Base-by-base conservation (phyloP, 1,284 basidiomycete genomes). In the Crepidotus sp. region DNA sequence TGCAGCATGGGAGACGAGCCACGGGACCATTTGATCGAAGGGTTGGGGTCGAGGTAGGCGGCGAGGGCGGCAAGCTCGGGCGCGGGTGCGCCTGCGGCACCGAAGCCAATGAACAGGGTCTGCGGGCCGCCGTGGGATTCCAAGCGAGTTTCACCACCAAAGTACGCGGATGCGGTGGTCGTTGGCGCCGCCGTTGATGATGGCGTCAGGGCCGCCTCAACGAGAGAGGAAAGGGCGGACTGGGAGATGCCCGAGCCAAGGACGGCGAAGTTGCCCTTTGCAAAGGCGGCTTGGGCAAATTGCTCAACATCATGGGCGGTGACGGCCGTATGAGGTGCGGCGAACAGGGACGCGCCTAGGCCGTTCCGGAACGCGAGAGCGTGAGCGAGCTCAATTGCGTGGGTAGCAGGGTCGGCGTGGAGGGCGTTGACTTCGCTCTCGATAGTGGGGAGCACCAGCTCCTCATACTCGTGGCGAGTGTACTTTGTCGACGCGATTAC, bases 311-410 rank as follows among this genome's bases (percentile, higher is more conserved):
- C 80, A 14, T 73, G 72, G 34, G 75, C 72, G 41, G 80, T 74
- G 53, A 92, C 68, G 54, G 73, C 68, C 49, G 68, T 68, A 60
- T 86, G 77, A n/a, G 77, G 67, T 11, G 80, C 69, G 19, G 90
- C 83, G 65, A 88, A 92, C 52, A 96, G 74, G 33, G 90, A 85
- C 57, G 87, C 77, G 58, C 92, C 91, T 57, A 97, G 86, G 21
- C 93, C 90, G 42, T 71, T 71, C 59, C 91, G 89, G 84, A 96
- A 96, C 35, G 93, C 93, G 45, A 93, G 69, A 35, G 75, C 66
- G 63, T 96, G 93, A 14, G 91, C 91, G 40, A 83, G 66, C 61
- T 97, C 93, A 47, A 93, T 46, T 24, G 87, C 87, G 51, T 70
- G 69, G 2, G 76, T 74, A 11, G 72, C 70, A 11, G 89, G 78